Evolutionary conservation across 169 alveolate genomes (phyloP), one percentile per base, ranked within the genome.

Genomic region (Plasmodium berghei): DNA sequence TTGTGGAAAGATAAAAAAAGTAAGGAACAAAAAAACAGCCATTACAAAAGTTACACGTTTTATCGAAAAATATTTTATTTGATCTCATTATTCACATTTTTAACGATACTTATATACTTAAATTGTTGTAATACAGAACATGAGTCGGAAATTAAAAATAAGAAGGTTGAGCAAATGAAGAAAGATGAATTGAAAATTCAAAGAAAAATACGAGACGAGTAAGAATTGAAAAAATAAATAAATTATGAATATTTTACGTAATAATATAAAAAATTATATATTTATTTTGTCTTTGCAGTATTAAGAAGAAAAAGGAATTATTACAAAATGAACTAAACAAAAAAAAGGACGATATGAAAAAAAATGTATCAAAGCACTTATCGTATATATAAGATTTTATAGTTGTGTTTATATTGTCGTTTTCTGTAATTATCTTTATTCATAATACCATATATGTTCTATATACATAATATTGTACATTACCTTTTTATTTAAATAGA

Each of bases 291-390:
- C 12, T 66, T 34, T 40, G 40, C 26, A 73, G 87, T 12, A 75
- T 75, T 69, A 75, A 63, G 34, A 75, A 75, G 56, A 77, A 77
- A 34, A 77, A 77, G 45, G 62, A 77, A 24, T 46, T 63, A 58
- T 63, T 77, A 77, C 89, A 77, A 58, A 75, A 77, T 24, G 77
- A 77, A 18, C 45, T 77, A 22, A 77, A 45, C 89, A 45, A 22
- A 18, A 77, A 64, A 16, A 77, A 77, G 77, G 89, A 77, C 66
- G 89, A 64, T 49, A 77, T 77, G 48, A 77, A 77, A 70, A 77
- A 77, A 64, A 77, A 64, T 28, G 89, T 77, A 58, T 8, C 14
- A 54, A n/a, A 55, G 20, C 42, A 69, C 62, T 14, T 22, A 45
- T 46, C 26, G 77, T 12, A 14, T 52, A 52, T 52, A 52, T 52